Conservation (phyloP, 306 rosid genomes). For the Arachis stenosperma region DNA sequence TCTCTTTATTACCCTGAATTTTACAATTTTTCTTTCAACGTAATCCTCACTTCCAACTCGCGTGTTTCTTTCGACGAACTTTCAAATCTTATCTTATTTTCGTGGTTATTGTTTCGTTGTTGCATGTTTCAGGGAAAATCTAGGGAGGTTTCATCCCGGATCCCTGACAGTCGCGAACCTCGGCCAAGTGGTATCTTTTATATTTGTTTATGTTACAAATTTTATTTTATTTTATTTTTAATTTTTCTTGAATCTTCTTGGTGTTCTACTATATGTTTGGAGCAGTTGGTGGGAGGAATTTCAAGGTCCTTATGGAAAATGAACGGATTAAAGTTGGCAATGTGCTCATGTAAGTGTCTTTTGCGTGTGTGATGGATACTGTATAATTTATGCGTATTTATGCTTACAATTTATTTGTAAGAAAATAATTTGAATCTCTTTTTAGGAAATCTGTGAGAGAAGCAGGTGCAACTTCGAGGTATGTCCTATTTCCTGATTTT, state of each 20-base stretch:
- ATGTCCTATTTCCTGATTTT: constrained; percentile 26
- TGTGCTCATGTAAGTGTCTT: constrained; percentile 43
- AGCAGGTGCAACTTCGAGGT: constrained; percentile 42
- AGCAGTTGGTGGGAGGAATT: constrained; percentile 50
- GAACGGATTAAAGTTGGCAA: constrained; percentile 49
- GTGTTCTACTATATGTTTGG: not conserved
- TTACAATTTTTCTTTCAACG: not conserved
- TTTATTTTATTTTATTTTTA: not conserved
- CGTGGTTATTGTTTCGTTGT: constrained; percentile 22
- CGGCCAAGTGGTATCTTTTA: constrained; percentile 45
- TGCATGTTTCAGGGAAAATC: constrained; percentile 50
- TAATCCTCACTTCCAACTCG: not conserved
- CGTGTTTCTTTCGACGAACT: not conserved
- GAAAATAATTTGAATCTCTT: constrained; percentile 23
- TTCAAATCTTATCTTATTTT: not conserved
- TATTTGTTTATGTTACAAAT: not conserved
- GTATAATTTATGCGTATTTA: not conserved
- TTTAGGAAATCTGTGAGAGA: constrained; percentile 39
- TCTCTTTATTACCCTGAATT: not conserved
- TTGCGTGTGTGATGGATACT: constrained; percentile 8
- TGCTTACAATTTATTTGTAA: not conserved
- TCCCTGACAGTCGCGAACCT: constrained; percentile 42
- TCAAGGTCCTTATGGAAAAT: constrained; percentile 60
- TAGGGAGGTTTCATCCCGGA: constrained; percentile 40
- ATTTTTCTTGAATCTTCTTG: not conserved